These are phyloP conservation scores for Macrophomina phaseolina DNA, from an alignment of 2,329 filamentous ascomycete species.

Conservation along the genomic window DNA sequence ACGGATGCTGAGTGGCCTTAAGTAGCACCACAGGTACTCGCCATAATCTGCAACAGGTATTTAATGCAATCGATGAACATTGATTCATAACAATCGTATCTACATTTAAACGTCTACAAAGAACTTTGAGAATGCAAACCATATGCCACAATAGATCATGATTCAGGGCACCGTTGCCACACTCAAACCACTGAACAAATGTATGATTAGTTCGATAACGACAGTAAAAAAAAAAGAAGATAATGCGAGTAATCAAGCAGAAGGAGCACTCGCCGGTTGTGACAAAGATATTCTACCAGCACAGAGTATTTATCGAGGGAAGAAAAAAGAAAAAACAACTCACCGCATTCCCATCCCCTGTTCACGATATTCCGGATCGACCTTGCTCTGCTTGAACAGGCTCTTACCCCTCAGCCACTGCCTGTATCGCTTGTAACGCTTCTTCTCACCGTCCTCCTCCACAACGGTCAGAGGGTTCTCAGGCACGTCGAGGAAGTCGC, in stretches of 20 bases:
- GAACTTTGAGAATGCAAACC: not conserved
- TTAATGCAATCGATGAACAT: not conserved
- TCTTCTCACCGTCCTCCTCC: conserved; percentile 85
- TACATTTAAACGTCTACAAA: no score
- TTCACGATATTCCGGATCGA: conserved; percentile 54
- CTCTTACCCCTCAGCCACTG: conserved; percentile 96
- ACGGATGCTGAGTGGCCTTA: no score
- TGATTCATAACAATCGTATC: not conserved
- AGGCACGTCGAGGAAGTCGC: conserved; percentile 74
- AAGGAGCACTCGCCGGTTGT: no score
- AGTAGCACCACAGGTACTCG: no score
- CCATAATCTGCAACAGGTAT: no score
- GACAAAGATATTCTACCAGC: no score
- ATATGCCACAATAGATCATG: no score
- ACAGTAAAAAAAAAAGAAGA: not conserved
- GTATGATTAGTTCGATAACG: not conserved
- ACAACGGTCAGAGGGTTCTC: conserved; percentile 88
- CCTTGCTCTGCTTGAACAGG: conserved; percentile 83
- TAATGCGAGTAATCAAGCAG: not conserved
- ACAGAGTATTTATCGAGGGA: no score
- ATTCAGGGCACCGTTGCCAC: no score
- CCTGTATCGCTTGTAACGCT: conserved; percentile 93
- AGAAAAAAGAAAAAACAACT: not conserved
- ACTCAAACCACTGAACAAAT: no score
- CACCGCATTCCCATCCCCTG: not conserved